Conservation (phyloP, 192 early-diverging fungal species). For the Coemansia sp. region DNA sequence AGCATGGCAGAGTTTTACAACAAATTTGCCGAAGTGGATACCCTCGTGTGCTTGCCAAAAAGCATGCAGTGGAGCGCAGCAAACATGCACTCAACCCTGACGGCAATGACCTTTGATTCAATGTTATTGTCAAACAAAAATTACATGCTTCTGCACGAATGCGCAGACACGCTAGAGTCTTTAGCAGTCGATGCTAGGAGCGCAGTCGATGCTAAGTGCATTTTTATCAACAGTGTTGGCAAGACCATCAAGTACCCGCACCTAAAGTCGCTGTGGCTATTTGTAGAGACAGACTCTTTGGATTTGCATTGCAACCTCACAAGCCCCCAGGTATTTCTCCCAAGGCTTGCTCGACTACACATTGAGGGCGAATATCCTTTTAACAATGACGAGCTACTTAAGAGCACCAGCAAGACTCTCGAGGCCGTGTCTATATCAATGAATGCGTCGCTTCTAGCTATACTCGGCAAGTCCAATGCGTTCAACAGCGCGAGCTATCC, state of each 20-base stretch:
- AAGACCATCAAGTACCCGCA: neutral
- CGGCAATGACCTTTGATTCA: neutral
- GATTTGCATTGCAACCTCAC: neutral
- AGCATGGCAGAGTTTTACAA: neutral
- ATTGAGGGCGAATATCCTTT: neutral
- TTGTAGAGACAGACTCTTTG: too few species aligned
- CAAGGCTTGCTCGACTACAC: neutral
- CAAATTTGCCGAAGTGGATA: neutral
- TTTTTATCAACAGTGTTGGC: neutral
- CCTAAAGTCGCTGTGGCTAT: neutral
- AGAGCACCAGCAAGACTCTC: neutral
- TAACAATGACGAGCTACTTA: neutral
- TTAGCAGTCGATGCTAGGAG: neutral
- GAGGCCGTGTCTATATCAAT: neutral
- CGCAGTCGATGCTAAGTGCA: neutral
- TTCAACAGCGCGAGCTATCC: neutral
- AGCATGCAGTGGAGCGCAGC: neutral
- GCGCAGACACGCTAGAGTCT: neutral
- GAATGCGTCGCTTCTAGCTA: neutral
- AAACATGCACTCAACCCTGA: neutral
- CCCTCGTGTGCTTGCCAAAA: neutral
- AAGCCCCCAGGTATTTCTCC: neutral
- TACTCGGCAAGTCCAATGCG: neutral
- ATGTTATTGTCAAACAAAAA: neutral
- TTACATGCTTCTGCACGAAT: neutral